Conservation (phyloP, 2,329 filamentous ascomycete species). For the Aspergillus clavatus region DNA sequence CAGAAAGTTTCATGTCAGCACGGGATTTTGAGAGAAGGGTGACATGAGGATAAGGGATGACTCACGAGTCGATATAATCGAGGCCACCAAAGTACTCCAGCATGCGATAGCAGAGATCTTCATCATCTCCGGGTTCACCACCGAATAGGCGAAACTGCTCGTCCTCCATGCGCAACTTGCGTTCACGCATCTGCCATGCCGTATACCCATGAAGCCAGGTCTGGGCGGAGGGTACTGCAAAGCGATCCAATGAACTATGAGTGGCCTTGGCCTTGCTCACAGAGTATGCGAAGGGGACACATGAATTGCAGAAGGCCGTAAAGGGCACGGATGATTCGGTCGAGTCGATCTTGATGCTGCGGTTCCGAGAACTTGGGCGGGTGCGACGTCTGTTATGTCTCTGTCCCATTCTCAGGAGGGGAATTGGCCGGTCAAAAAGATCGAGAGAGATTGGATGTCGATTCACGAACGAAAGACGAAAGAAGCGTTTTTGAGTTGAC, state of each 20-base stretch:
- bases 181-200: slow-evolving; percentile 38
- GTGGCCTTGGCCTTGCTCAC: slow-evolving; percentile 10
- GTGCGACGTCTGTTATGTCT: slow-evolving; percentile 45
- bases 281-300: slow-evolving; percentile 6
- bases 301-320: slow-evolving; percentile 7
- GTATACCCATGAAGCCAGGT: slow-evolving; percentile 41
- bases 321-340: slow-evolving; percentile 17
- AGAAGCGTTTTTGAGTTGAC: slow-evolving; percentile 1
- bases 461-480: slow-evolving; percentile 3
- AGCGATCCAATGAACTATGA: slow-evolving; percentile 23
- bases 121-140: slow-evolving; percentile 42
- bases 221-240: slow-evolving; percentile 29
- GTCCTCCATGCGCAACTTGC: slow-evolving; percentile 30
- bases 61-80: slow-evolving; percentile 45
- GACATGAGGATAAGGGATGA: slow-evolving; percentile 5
- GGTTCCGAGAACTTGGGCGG: slow-evolving; percentile 38
- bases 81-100: slow-evolving; percentile 47
- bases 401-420: slow-evolving; percentile 39
- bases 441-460: too few species aligned
- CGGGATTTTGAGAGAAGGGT: neutral
- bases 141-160: slow-evolving; percentile 45
- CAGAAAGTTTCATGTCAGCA: slow-evolving; percentile 1
- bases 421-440: slow-evolving; percentile 1
- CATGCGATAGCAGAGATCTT: slow-evolving; percentile 45
- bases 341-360: slow-evolving; percentile 20